Evolutionary conservation across 768 basidiomycete species (phyloP), one percentile per base, ranked within the genome.

Genomic region (Lyophyllum shimeji): DNA sequence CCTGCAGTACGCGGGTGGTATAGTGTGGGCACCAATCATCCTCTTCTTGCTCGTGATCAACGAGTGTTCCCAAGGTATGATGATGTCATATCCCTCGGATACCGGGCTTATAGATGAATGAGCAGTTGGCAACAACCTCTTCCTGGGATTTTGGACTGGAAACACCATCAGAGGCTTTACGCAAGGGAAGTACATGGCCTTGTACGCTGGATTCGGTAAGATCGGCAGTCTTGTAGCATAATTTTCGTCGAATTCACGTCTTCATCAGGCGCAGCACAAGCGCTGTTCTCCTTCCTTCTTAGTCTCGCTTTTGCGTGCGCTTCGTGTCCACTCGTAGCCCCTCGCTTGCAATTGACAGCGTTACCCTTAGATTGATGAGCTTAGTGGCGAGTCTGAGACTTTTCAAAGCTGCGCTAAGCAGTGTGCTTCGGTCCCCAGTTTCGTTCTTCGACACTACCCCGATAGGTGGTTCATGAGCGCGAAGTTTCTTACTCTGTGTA

Each of bases 381-480:
- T 65, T 82, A 12, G 55, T 65, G 2, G 79, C 76, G 9, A 78
- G 80, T 63, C 63, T 80, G 53, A 71, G 67, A 8, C 66, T 90
- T 37, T 89, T 87, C 71, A 80, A 74, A 60, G 66, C 72, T 4
- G 86, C 86, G 0, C 70, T 90, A 9, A 65, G 58, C 5, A 74
- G 76, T 13, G 84, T 92, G 3, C 63, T 92, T 51, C 70, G 78
- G 3, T 86, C 86, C 8, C 84, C 86, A 0, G 66, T 77, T 0
- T 80, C 84, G 3, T 90, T 89, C 72, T 89, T 88, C 63, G 89
- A 91, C 63, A 85, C 86, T 0, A 89, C 87, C 0, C 85, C 85
- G 0, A 78, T 85, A 64, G 84, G 85, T 83, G 61, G 31, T 13
- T 24, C 53, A 12, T 15, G 5, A 7, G 13, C 2, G 18, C 24